phyloP scores from a whole-genome alignment of 257 asterid species.

The Przewalskia tangutica region DNA sequence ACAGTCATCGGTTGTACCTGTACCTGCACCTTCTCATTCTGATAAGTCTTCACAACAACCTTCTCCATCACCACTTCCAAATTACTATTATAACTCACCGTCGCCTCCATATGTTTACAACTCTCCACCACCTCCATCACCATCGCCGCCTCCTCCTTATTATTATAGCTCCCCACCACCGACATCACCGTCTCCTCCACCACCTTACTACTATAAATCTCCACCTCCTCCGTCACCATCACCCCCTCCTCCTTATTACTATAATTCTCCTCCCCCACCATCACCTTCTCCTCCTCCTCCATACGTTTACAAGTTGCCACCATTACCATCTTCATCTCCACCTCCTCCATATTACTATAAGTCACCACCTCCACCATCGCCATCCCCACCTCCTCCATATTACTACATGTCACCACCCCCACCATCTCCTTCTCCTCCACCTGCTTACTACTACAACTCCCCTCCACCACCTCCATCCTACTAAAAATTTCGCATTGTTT shows the following conservation, averaged over 20 bases:
- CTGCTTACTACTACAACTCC: background rate
- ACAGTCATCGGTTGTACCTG: background rate
- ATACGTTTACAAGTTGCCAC: background rate
- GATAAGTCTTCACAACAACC: background rate
- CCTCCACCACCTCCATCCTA: background rate
- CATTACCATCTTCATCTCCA: background rate
- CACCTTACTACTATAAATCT: background rate
- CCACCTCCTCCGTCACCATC: background rate
- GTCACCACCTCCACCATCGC: background rate
- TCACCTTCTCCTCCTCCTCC: slow-evolving; percentile 3
- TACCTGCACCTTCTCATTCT: background rate
- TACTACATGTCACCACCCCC: background rate
- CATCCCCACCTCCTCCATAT: slow-evolving; percentile 1
- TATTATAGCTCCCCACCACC: background rate
- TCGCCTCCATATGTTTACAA: background rate
- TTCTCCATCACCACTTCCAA: slow-evolving; percentile 7
- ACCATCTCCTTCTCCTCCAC: background rate
- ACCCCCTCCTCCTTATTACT: background rate
- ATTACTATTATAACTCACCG: background rate
- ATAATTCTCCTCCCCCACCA: background rate
- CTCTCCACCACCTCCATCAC: background rate
- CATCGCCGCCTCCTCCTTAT: background rate
- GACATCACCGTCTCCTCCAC: background rate
- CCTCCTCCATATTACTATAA: background rate
- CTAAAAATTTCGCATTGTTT: background rate